phyloP scores from a whole-genome alignment of 2,329 filamentous ascomycete genomes.

The Arthrobotrys iridis region DNA sequence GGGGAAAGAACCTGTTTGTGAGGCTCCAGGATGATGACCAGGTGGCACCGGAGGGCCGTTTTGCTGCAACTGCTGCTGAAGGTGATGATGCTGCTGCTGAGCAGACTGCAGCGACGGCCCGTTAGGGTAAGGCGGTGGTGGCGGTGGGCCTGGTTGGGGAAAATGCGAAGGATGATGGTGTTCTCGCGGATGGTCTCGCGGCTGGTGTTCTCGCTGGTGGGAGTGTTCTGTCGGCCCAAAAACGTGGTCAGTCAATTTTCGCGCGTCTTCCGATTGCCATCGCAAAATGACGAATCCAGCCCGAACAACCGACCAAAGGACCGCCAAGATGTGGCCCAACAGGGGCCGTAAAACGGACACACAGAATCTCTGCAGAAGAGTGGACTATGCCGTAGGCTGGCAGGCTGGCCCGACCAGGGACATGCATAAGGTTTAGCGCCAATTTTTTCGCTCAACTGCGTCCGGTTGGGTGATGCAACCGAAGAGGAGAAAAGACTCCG shows the following conservation, averaged over 20 bases:
- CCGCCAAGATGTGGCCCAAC: conserved; percentile 26
- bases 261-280: conserved; percentile 32
- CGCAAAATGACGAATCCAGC: conserved; percentile 50
- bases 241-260: conserved; percentile 36
- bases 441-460: conserved; percentile 51
- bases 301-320: conserved; percentile 39
- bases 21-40: conserved; percentile 32
- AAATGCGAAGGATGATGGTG: conserved; percentile 39
- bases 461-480: conserved; percentile 55
- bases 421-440: conserved; percentile 55
- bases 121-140: conserved; percentile 28
- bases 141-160: conserved; percentile 42
- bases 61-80: conserved; percentile 54
- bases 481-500: conserved; percentile 55
- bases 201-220: conserved; percentile 27
- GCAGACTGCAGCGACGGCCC: conserved; percentile 49
- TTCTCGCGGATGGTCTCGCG: conserved; percentile 25
- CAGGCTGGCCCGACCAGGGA: conserved; percentile 37
- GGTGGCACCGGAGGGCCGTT: conserved; percentile 4
- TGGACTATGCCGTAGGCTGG: conserved; percentile 9
- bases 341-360: conserved; percentile 38
- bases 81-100: conserved; percentile 53
- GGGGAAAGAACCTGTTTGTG: conserved; percentile 42
- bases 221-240: conserved; percentile 33
- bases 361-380: conserved; percentile 34